A percentile compares a stretch with the other conserved stretches of the same genome.
phyloP scores from a whole-genome alignment of 2,329 filamentous ascomycete genomes.

The Fusarium sp. region DNA sequence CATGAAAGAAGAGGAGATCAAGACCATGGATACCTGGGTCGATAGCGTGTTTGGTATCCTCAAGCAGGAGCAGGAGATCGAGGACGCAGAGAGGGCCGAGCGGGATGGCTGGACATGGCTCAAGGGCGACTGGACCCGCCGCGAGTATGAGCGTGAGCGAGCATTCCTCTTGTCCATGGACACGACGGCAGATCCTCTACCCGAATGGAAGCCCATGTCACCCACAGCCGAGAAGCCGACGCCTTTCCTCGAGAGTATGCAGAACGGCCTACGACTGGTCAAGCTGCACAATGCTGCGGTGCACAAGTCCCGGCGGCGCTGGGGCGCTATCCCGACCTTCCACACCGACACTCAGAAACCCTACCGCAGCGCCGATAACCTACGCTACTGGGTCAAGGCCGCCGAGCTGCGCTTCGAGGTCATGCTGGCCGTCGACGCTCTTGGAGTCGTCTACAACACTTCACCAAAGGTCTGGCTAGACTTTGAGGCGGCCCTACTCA shows the following conservation, averaged over 20 bases:
- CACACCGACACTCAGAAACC: constrained; percentile 96
- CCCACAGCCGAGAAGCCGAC: constrained; percentile 67
- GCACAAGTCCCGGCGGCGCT: constrained; percentile 84
- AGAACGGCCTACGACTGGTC: constrained; percentile 84
- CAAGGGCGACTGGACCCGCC: constrained; percentile 78
- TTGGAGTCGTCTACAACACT: constrained; percentile 84
- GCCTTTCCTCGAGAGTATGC: constrained; percentile 78
- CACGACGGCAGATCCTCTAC: constrained; percentile 68
- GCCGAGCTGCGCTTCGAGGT: constrained; percentile 95
- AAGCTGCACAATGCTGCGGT: constrained; percentile 92
- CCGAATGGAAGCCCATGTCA: constrained; percentile 71
- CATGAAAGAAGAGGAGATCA: constrained; percentile 81
- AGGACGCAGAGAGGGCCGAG: constrained; percentile 77
- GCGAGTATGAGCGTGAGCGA: constrained; percentile 82
- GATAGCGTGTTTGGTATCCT: constrained; percentile 82
- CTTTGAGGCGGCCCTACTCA: constrained; percentile 85
- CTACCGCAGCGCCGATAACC: constrained; percentile 92
- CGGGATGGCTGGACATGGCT: constrained; percentile 85
- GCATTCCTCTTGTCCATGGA: constrained; percentile 85
- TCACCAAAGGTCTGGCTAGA: constrained; percentile 78
- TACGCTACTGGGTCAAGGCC: constrained; percentile 96
- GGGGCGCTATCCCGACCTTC: constrained; percentile 88
- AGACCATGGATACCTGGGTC: constrained; percentile 84
- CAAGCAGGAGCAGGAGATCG: constrained; percentile 79
- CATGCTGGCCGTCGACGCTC: constrained; percentile 83